Percentiles rank a stretch among this genome's conserved stretches.
Evolutionary conservation across 192 early-diverging fungal genomes (phyloP).

Genomic region (Entomortierella beljakovae): DNA sequence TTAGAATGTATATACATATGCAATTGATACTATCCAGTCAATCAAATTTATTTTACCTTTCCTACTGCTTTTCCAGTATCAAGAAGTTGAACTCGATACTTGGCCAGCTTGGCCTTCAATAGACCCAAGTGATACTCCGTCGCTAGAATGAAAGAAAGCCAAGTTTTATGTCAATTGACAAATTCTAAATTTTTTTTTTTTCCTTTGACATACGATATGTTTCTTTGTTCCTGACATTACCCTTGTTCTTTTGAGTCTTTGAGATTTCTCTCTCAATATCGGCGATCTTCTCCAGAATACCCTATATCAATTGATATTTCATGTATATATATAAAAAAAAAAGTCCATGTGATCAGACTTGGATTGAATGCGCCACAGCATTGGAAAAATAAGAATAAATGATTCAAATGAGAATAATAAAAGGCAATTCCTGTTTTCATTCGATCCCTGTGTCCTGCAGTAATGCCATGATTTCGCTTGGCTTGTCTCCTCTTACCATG

Average conservation of each 20-base stretch:
- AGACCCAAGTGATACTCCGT: constrained; percentile 99
- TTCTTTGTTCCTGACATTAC: constrained; percentile 30
- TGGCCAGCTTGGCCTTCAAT: constrained; percentile 96
- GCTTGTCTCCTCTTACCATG: constrained; percentile 23
- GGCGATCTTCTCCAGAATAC: constrained; percentile 89
- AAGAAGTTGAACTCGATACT: constrained; percentile 80
- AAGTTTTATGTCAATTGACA: too few relatives aligned
- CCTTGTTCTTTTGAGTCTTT: constrained; percentile 99
- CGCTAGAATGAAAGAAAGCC: constrained; percentile 52
- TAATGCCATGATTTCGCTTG: too few relatives aligned
- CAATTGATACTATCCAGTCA: too few relatives aligned
- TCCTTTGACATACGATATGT: not conserved
- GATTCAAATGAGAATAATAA: too few relatives aligned
- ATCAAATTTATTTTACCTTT: too few relatives aligned
- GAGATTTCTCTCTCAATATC: constrained; percentile 92
- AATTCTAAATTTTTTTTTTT: not conserved
- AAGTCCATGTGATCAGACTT: not conserved
- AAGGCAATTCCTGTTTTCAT: not conserved
- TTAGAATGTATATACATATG: too few relatives aligned
- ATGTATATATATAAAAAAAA: not conserved
- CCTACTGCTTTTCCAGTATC: constrained; percentile 73
- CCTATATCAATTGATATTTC: constrained; percentile 54
- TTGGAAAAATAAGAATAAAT: too few relatives aligned
- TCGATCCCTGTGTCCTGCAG: not conserved
- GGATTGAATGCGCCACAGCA: too few relatives aligned